Base-by-base conservation (phyloP, 202 grass and related monocot genomes). In the Hordeum pubiflorum region DNA sequence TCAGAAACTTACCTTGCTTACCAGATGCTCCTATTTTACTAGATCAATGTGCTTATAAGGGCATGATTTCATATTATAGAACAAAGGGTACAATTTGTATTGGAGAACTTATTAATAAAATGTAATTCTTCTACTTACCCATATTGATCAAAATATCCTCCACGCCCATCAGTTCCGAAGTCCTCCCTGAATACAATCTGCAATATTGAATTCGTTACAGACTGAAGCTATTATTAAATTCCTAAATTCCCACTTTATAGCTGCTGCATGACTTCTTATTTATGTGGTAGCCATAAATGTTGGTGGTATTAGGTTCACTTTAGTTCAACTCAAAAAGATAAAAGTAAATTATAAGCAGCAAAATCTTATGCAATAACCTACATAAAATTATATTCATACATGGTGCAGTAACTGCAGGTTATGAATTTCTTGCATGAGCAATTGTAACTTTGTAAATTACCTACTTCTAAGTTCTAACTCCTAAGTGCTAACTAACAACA, bases 131-230 rank as follows among this genome's bases (percentile, higher is more conserved):
- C 9, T 50, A 82, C 76, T 69, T 92, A 93, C 97, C 97, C 97
- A 82, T 96, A 99, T 89, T 99, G 89, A 60, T 99, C 93, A 9
- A 99, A 99, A 86, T 99, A 99, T 88, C 97, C 97, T 84, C 97
- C 97, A 89, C 97, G 97, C 10, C 97, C 97, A 70, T 99, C 97
- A 87, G 97, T 99, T 82, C 97, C 97, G 11, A 99, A 99, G 85
- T 99, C 89, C 72, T 99, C 97, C 81, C 93, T 96, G 79, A 99
- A 99, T 76, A 99, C 97, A 89, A 99, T 99, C 97, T 99, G 87
- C 70, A 89, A 60, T 65, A 66, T 78, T 80, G 29, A 54, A 80
- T 68, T 73, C 21, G 63, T 80, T 79, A 83, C 52, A 72, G 13
- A 69, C 22, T 20, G 41, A 62, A 74, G n/a, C 12, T 74, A 52